These are phyloP conservation scores for Fagopyrum esculentum DNA, from an alignment of 148 eudicot species.

Conservation along the genomic window DNA sequence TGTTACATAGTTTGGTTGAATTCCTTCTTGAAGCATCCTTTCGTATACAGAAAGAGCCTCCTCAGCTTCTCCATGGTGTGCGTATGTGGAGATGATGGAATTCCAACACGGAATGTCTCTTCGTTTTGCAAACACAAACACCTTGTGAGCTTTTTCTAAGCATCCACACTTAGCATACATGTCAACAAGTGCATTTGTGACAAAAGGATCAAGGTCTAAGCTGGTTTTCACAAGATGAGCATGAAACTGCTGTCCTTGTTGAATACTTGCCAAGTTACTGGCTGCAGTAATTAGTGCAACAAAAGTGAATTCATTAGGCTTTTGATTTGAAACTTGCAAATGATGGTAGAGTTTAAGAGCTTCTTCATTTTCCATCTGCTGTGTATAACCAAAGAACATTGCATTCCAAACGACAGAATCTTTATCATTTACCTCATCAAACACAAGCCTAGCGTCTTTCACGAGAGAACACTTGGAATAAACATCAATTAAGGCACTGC, in stretches of 20 bases:
- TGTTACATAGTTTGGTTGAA: constrained; percentile 53
- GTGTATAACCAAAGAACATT: constrained; percentile 57
- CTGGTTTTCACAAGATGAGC: constrained; percentile 39
- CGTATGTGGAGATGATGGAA: constrained; percentile 56
- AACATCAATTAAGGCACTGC: constrained; percentile 63
- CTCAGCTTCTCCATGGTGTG: constrained; percentile 61
- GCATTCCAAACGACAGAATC: constrained; percentile 72
- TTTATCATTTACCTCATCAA: constrained; percentile 47
- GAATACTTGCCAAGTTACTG: constrained; percentile 48
- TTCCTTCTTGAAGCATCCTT: constrained; percentile 42
- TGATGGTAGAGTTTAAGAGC: constrained; percentile 49
- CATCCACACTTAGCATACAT: constrained; percentile 77
- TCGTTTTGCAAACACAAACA: constrained; percentile 31
- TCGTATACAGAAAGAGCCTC: constrained; percentile 47
- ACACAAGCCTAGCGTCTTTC: constrained; percentile 47
- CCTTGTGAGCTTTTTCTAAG: constrained; percentile 38
- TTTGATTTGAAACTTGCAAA: constrained; percentile 29
- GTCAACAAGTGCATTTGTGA: constrained; percentile 54
- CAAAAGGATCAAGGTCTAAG: constrained; percentile 37
- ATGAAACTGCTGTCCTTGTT: constrained; percentile 56
- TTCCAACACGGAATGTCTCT: constrained; percentile 64
- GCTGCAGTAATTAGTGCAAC: constrained; percentile 52
- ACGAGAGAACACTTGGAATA: constrained; percentile 51
- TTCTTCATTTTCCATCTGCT: constrained; percentile 43
- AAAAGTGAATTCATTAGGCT: constrained; percentile 43